Base-by-base conservation (phyloP, 2,329 filamentous ascomycete species). In the Curvularia sp. region DNA sequence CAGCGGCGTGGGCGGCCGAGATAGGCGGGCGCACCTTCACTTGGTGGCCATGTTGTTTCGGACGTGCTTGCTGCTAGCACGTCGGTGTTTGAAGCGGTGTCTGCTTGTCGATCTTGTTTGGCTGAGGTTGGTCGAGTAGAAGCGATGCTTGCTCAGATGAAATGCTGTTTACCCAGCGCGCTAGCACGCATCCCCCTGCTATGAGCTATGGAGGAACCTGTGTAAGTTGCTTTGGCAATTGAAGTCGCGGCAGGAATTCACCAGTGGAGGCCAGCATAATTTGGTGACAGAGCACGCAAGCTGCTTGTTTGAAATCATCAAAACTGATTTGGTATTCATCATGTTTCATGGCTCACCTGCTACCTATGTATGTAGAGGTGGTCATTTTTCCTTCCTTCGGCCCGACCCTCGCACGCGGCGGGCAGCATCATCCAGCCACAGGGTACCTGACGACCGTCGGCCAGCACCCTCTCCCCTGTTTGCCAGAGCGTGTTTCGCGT, bases 161-260 rank as follows among this genome's bases (percentile, higher is more conserved):
- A 18, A 47, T 42, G 59, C 32, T 45, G 55, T 63, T 69, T 66
- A 68, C 63, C 68, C 67, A 65, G 32, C 36, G 32, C 65, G 39
- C 59, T 53, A 38, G 53, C 50, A 51, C 38, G 49, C 42, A 64
- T 46, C 55, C 36, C 48, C 48, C 34, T 46, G 43, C 30, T 30
- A 9, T 32, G 18, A 23, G 19, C 25, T 5, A 41, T 51, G 18
- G 21, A 25, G 19, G 15, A 28, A 21, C 38, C 18, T 15, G n/a
- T n/a, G n/a, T n/a, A 7, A 51, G 43, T 54, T 28, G 15, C 32
- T 28, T 18, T 28, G 42, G 27, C 27, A 46, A 12, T 19, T 28
- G 10, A 18, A 19, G 43, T 46, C 19, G 25, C 18, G 13, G 43
- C 23, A 38, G 7, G 5, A 23, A 13, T 23, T 25, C 12, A 23